Base-by-base conservation (phyloP, 23 red algal genomes). In the Gracilaria gracilis region DNA sequence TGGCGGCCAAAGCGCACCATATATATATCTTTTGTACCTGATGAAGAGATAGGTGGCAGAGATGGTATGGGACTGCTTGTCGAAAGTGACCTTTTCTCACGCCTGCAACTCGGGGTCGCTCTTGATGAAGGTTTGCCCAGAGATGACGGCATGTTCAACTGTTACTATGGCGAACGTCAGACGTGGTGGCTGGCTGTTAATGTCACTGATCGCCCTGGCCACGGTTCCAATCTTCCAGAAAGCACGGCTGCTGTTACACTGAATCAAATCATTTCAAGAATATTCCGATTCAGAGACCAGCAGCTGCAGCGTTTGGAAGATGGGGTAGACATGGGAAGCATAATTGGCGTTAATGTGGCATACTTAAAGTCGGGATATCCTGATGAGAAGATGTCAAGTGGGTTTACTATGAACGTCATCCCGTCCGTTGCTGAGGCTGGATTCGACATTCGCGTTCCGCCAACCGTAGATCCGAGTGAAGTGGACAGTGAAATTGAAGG, bases 371-470 rank as follows among this genome's bases (percentile, higher is more conserved):
- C 88, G 1, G 88, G 93, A 35, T 66, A 75, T 28, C 74, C 78
- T 39, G 72, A 88, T 71, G 76, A 61, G 17, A 48, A 53, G 0
- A 65, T 88, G 7, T 32, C 83, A 5, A 42, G 64, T 38, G 93
- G 93, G 32, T 88, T 86, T 57, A 70, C 51, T 4, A 98, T 95
- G 89, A 98, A 98, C 81, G 61, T 98, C 25, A 96, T 98, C 75
- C 90, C 97, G 47, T 88, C 87, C 23, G 53, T 81, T 36, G 93
- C 93, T 32, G 80, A 88, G 23, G 76, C 90, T 73, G 88, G 93
- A 27, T 84, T 98, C 42, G 97, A 98, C 64, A 94, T 98, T 84
- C 97, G 97, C 61, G 93, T 98, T 33, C 97, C 97, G 27, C 97
- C 97, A 25, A 61, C 73, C 25, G 46, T 91, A 9, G 48, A 73